Percentiles rank a stretch among this genome's conserved stretches.
Conservation (phyloP, 441 rosid species). For the Gossypium trilobum region DNA sequence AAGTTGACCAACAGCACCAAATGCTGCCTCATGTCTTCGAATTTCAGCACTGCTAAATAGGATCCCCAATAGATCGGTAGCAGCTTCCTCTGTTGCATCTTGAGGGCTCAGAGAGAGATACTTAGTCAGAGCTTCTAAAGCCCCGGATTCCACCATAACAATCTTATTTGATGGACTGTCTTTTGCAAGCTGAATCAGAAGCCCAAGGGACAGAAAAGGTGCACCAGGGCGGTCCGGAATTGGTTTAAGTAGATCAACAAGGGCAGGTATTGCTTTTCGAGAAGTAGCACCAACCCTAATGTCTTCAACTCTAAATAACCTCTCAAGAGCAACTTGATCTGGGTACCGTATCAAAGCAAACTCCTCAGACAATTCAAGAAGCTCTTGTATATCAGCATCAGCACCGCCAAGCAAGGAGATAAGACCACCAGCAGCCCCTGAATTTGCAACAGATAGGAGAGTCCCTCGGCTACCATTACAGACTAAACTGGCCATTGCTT, state of each 20-base stretch:
- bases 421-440: constrained; percentile 92
- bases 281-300: constrained; percentile 98
- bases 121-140: constrained; percentile 86
- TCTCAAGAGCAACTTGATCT: constrained; percentile 96
- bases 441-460: constrained; percentile 93
- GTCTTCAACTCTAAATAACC: constrained; percentile 97
- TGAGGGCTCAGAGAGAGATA: constrained; percentile 98
- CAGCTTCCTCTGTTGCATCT: constrained; percentile 99
- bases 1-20: constrained; percentile 92
- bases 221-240: constrained; percentile 99
- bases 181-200: constrained; percentile 88
- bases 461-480: constrained; percentile 99
- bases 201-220: constrained; percentile 83
- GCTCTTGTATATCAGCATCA: constrained; percentile 75
- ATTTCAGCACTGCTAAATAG: constrained; percentile 87
- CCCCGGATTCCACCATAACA: constrained; percentile 98
- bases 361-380: constrained; percentile 79
- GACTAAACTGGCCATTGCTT: constrained; percentile 86
- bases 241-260: constrained; percentile 96
- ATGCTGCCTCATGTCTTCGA: constrained; percentile 93
- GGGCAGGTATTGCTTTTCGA: constrained; percentile 91
- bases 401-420: constrained; percentile 95
- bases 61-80: constrained; percentile 85
- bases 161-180: constrained; percentile 84
- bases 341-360: constrained; percentile 77